Percentiles rank a stretch among this genome's conserved stretches.
These are phyloP conservation scores for Penicillium soppii DNA, from an alignment of 495 filamentous ascomycete species.

Conservation along the genomic window DNA sequence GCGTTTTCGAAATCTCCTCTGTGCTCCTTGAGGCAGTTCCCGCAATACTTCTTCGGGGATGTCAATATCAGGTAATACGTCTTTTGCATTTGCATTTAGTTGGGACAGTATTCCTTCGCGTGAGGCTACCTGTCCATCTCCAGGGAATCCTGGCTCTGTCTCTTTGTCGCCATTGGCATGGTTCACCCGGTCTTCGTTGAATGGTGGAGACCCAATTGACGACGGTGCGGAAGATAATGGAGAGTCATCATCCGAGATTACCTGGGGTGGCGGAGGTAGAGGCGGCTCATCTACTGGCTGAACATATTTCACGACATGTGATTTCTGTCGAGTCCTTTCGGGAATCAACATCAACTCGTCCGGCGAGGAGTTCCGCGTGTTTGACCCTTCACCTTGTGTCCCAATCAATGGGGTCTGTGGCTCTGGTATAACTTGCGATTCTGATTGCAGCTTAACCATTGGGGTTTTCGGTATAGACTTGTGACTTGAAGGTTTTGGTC, in stretches of 20 bases:
- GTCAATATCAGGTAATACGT: constrained; percentile 24
- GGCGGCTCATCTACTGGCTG: not conserved
- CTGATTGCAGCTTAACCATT: not conserved
- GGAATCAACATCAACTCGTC: constrained; percentile 33
- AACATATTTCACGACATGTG: not conserved
- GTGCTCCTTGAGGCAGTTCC: constrained; percentile 31
- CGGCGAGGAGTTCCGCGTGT: constrained; percentile 20
- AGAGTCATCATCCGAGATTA: constrained; percentile 29
- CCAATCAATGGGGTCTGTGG: not conserved
- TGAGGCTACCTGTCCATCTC: not conserved
- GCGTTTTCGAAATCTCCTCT: constrained; percentile 58
- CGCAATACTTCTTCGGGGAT: constrained; percentile 31
- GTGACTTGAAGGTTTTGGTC: constrained; percentile 8
- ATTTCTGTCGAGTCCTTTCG: constrained; percentile 11
- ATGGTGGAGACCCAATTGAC: constrained; percentile 16
- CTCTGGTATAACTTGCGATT: not conserved
- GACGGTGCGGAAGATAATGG: constrained; percentile 46
- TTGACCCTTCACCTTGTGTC: not conserved
- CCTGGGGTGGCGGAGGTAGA: not conserved
- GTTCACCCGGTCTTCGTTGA: constrained; percentile 2
- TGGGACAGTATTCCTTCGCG: not conserved
- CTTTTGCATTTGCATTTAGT: constrained; percentile 13
- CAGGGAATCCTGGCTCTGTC: not conserved
- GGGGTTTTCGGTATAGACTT: constrained; percentile 10
- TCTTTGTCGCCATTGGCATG: not conserved